phyloP scores from a whole-genome alignment of 2,329 filamentous ascomycete genomes.

The Fusarium nematophilum region DNA sequence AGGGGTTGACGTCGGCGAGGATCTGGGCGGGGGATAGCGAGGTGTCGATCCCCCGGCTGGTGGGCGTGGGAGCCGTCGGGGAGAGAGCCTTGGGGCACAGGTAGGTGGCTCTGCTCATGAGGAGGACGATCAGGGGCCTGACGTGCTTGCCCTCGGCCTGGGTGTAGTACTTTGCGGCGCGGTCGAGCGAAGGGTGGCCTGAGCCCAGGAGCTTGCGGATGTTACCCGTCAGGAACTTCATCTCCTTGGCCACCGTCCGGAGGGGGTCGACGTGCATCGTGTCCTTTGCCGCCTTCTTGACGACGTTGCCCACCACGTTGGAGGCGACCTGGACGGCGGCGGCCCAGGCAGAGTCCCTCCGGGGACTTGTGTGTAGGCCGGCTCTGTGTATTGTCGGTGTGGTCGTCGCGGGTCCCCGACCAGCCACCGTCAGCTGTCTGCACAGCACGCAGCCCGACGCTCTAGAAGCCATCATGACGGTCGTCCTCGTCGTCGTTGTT shows the following conservation, averaged over 20 bases:
- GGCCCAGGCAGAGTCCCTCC: constrained; percentile 74
- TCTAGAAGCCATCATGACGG: constrained; percentile 10
- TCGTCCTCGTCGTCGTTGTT: too few relatives aligned
- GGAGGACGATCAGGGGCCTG: constrained; percentile 89
- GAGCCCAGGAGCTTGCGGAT: constrained; percentile 93
- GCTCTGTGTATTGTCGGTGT: constrained; percentile 46
- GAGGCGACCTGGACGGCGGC: constrained; percentile 78
- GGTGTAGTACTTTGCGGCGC: constrained; percentile 97
- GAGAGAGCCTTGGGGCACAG: constrained; percentile 73
- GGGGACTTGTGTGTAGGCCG: constrained; percentile 57
- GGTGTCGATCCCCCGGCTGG: constrained; percentile 60
- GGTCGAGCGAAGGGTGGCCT: constrained; percentile 92
- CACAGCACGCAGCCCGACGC: constrained; percentile 48
- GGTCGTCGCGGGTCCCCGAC: constrained; percentile 50
- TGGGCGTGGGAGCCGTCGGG: constrained; percentile 54
- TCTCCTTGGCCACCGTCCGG: constrained; percentile 91
- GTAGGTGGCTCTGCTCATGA: constrained; percentile 96
- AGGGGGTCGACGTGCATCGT: constrained; percentile 87
- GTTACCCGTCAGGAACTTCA: constrained; percentile 95
- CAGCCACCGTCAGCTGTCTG: constrained; percentile 45
- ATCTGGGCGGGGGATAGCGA: constrained; percentile 66
- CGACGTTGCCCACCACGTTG: constrained; percentile 76
- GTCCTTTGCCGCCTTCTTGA: constrained; percentile 70
- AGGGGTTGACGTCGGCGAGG: constrained; percentile 86
- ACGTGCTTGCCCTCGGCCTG: constrained; percentile 97